phyloP scores from a whole-genome alignment of 345 rosid genomes.

The Brassica carinata region DNA sequence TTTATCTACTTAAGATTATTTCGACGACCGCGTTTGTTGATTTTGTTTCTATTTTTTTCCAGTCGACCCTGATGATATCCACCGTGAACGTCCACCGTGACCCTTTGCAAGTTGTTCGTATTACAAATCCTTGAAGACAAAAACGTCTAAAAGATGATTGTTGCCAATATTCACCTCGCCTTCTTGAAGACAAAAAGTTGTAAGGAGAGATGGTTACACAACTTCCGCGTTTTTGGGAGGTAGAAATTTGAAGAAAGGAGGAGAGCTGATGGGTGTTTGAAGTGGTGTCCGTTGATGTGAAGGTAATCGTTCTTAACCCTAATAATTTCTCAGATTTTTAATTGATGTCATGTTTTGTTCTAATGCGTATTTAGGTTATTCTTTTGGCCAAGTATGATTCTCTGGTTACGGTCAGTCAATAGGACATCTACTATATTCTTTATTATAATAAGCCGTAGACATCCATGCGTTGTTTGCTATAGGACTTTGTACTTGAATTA shows the following conservation, averaged over 20 bases:
- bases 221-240: neutral
- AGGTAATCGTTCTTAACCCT: neutral
- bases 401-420: conserved; percentile 95
- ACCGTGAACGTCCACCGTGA: neutral
- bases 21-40: too few relatives aligned
- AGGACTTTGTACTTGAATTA: neutral
- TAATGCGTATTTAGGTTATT: neutral
- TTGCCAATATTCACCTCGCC: neutral
- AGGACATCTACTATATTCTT: conserved; percentile 56
- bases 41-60: neutral
- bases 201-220: neutral
- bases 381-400: conserved; percentile 65
- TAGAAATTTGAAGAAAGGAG: neutral
- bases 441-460: neutral
- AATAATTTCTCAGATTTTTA: neutral
- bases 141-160: neutral
- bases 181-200: neutral
- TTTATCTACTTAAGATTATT: neutral
- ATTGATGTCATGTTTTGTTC: neutral
- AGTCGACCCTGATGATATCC: neutral
- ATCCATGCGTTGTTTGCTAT: conserved; percentile 13
- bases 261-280: neutral
- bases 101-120: neutral
- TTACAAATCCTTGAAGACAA: neutral
- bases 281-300: neutral